Base-by-base conservation (phyloP, 2,329 filamentous ascomycete species). In the Ophiocordyceps camponoti-leonardi region DNA sequence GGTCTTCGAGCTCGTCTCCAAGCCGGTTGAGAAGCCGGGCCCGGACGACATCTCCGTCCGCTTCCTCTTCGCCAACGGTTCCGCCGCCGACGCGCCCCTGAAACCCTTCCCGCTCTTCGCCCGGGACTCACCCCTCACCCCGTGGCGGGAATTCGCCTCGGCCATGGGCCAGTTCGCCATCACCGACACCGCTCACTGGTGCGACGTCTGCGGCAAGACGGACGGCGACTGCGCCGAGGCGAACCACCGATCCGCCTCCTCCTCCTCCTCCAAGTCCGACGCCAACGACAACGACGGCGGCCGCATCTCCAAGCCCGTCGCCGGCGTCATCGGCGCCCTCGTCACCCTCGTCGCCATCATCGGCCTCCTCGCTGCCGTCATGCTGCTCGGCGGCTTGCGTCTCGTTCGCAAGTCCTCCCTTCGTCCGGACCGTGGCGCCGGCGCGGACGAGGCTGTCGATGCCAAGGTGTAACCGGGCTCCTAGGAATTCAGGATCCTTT, bases 281-380 rank as follows among this genome's bases (percentile, higher is more conserved):
- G 55, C 56, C n/a, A 48, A 52, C 18, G 49, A 48, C 19, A 52
- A 49, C 20, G 48, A 50, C 35, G 50, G 54, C 19, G 59, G 63
- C 44, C 71, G 73, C 10, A 68, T 93, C 26, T 82, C 80, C 44
- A 75, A 70, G 35, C 71, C 76, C 6, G 77, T 88, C n/a, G 86
- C 84, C 0, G 86, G 86, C 44, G 85, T 90, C 6, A 87, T 93
- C 44, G 80, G 85, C 41, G 84, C 86, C 41, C 61, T 87, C 51
- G 68, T 83, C 35, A 73, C 73, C 0, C 60, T 77, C 6, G 64
- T 65, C 11, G 68, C 73, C 12, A 62, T 75, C 16, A 59, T 73
- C 39, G 65, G 61, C 14, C 35, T 69, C 19, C 62, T 71, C 56
- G 66, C 58, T 11, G 55, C 69, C 14, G 55, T 70, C 41, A 58